These are phyloP conservation scores for Stenogyne calaminthoides DNA, from an alignment of 305 asterid genomes.

Conservation along the genomic window DNA sequence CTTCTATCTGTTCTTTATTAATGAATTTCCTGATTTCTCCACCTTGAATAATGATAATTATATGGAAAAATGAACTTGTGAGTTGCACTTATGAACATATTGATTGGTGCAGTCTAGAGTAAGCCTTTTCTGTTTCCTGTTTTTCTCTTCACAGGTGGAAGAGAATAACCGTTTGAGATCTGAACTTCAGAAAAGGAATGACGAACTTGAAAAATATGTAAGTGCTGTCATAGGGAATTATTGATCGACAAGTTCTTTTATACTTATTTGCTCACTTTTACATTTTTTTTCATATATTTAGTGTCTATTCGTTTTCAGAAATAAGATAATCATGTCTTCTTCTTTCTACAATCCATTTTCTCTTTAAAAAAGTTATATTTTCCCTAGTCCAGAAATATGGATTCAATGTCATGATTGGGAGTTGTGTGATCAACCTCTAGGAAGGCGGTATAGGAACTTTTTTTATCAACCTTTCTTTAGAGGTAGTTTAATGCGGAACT, in stretches of 20 bases:
- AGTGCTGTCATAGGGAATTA: constrained; percentile 39
- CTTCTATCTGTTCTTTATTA: neutral
- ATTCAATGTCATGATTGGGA: neutral
- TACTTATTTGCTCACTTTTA: constrained; percentile 5
- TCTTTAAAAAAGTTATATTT: neutral
- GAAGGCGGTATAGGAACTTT: neutral
- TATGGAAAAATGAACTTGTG: constrained; percentile 6
- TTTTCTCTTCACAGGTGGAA: constrained; percentile 65
- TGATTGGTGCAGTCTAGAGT: constrained; percentile 23
- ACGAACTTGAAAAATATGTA: constrained; percentile 81
- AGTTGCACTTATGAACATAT: constrained; percentile 19
- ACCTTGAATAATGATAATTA: constrained; percentile 9
- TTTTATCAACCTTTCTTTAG: constrained; percentile 2
- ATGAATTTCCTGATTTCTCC: neutral
- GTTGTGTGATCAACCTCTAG: neutral
- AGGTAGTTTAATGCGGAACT: neutral
- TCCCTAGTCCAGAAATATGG: constrained; percentile 3
- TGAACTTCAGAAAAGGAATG: constrained; percentile 75
- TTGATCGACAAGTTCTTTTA: constrained; percentile 6
- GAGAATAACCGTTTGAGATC: constrained; percentile 83
- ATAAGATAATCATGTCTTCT: neutral
- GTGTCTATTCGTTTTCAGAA: neutral
- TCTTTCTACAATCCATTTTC: neutral
- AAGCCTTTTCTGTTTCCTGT: constrained; percentile 22
- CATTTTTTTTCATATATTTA: neutral